Conservation (phyloP, 2,329 filamentous ascomycete genomes). For the Fusarium gaditjirri region DNA sequence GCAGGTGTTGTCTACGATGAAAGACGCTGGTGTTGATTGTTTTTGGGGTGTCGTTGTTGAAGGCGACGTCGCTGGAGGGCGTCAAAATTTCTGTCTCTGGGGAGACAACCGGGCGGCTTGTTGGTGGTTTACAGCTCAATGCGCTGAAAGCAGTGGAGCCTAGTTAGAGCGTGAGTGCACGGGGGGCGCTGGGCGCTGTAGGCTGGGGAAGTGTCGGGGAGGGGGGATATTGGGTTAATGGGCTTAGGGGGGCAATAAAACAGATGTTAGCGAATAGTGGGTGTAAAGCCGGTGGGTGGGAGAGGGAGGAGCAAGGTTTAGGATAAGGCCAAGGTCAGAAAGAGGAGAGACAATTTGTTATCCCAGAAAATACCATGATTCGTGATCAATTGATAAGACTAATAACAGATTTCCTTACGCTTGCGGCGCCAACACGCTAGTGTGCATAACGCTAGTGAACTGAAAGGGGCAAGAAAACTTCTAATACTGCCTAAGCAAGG, state of each 20-base stretch:
- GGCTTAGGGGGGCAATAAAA: constrained; percentile 29
- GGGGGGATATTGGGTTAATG: constrained; percentile 16
- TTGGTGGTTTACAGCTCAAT: constrained; percentile 36
- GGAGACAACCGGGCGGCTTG: constrained; percentile 33
- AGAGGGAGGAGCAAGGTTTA: constrained; percentile 32
- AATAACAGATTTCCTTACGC: constrained; percentile 30
- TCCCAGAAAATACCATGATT: constrained; percentile 26
- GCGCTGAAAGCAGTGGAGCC: constrained; percentile 39
- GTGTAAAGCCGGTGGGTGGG: constrained; percentile 17
- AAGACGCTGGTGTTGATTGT: constrained; percentile 49
- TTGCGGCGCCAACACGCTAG: constrained; percentile 26
- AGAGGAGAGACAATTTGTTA: constrained; percentile 28
- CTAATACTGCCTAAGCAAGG: too few species aligned
- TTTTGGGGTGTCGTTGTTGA: constrained; percentile 46
- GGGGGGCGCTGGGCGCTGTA: constrained; percentile 25
- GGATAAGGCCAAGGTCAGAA: constrained; percentile 34
- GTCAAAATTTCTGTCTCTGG: constrained; percentile 49
- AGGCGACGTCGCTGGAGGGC: constrained; percentile 44
- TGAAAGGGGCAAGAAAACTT: constrained; percentile 1
- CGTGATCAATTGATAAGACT: constrained; percentile 19
- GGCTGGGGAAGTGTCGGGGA: constrained; percentile 27
- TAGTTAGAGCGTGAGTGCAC: constrained; percentile 32
- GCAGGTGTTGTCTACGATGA: too few species aligned
- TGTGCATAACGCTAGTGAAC: background rate
- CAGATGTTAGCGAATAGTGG: constrained; percentile 30